Evolutionary conservation across 352 stramenopile species (phyloP).

Genomic region (Phytophthora agathidicida): DNA sequence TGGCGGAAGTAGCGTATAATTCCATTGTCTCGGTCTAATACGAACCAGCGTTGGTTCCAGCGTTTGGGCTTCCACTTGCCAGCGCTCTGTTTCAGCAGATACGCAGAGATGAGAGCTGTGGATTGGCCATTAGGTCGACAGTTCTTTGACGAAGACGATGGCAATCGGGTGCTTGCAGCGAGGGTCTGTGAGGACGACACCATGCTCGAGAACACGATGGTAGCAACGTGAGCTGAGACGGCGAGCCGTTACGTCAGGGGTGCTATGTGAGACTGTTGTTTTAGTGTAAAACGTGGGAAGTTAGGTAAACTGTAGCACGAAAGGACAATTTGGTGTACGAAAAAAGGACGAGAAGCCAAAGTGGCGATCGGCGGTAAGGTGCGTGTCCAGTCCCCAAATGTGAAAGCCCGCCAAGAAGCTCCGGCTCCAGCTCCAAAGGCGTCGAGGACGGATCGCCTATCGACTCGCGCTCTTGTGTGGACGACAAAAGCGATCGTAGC

Average conservation of each 20-base stretch:
- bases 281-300: conserved; percentile 1
- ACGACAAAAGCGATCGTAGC: conserved; percentile 54
- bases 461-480: conserved; percentile 52
- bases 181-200: conserved; percentile 1
- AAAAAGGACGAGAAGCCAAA: background rate
- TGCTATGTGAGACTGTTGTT: conserved; percentile 1
- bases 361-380: too few species aligned
- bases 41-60: conserved; percentile 87
- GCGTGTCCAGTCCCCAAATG: conserved; percentile 49
- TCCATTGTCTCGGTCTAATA: conserved; percentile 67
- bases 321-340: background rate
- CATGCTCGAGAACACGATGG: conserved; percentile 8
- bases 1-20: conserved; percentile 80
- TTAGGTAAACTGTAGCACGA: background rate
- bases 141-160: background rate
- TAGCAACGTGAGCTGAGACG: background rate
- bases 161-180: background rate
- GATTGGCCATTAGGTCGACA: conserved; percentile 10
- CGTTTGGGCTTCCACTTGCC: conserved; percentile 82
- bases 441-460: conserved; percentile 25
- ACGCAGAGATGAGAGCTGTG: conserved; percentile 48
- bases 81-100: conserved; percentile 80
- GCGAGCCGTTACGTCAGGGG: conserved; percentile 2
- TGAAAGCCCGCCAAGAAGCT: conserved; percentile 49
- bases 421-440: conserved; percentile 51